Percentiles rank a stretch among this genome's conserved stretches.
These are phyloP conservation scores for Epithele typhae DNA, from an alignment of 768 basidiomycete species.

Conservation along the genomic window DNA sequence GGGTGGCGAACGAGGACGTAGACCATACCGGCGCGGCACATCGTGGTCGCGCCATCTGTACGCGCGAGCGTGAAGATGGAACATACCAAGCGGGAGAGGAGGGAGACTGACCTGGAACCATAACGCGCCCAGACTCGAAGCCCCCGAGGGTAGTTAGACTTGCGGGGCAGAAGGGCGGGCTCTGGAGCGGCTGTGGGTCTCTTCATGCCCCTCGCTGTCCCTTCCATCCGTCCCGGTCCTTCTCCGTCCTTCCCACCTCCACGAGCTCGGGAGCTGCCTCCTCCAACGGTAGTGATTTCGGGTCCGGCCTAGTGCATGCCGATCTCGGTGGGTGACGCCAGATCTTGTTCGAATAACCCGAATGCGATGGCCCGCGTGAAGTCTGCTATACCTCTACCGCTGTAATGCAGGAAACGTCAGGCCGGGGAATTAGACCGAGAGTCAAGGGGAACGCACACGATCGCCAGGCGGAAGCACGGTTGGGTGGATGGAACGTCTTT, in stretches of 20 bases:
- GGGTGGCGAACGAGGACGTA: slow-evolving; percentile 17
- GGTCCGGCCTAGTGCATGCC: slow-evolving; percentile 43
- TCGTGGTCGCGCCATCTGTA: slow-evolving; percentile 20
- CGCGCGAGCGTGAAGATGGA: not conserved
- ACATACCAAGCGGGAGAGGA: not conserved
- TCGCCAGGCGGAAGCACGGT: slow-evolving; percentile 2
- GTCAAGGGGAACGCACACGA: not conserved
- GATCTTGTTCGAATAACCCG: slow-evolving; percentile 32
- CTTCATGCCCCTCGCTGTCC: not conserved
- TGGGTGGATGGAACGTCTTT: too few relatives aligned
- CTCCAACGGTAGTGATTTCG: slow-evolving; percentile 35
- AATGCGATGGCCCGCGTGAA: slow-evolving; percentile 38
- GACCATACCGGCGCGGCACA: slow-evolving; percentile 25
- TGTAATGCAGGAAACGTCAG: too few relatives aligned
- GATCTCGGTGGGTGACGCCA: slow-evolving; percentile 27
- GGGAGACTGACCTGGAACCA: slow-evolving; percentile 21
- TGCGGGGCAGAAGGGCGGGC: slow-evolving; percentile 20
- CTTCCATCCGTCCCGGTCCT: not conserved
- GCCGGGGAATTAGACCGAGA: not conserved
- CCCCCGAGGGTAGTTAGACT: slow-evolving; percentile 17
- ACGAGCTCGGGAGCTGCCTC: slow-evolving; percentile 33
- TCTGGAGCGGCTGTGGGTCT: slow-evolving; percentile 1
- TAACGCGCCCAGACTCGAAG: slow-evolving; percentile 15
- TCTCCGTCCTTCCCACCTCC: not conserved
- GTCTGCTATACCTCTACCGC: slow-evolving; percentile 36